Conservation (phyloP, 1,284 basidiomycete species). For the Tetrapyrgos nigripes region DNA sequence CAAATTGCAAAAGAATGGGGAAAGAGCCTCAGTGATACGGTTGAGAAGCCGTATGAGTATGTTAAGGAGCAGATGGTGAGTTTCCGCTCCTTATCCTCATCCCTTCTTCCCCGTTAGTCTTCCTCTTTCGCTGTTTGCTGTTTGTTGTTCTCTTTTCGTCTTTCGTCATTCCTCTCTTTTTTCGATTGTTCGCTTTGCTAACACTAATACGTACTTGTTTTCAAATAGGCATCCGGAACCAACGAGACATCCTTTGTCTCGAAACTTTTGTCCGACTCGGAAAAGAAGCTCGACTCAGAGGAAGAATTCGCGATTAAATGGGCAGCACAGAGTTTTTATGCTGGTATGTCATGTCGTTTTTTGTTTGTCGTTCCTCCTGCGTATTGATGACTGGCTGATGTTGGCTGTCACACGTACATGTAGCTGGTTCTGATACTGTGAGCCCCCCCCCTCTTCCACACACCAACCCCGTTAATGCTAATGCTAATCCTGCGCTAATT, state of each 20-base stretch:
- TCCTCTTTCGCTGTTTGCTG: background rate
- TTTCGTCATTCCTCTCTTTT: background rate
- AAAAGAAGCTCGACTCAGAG: slow-evolving; percentile 3
- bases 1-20: slow-evolving; percentile 16
- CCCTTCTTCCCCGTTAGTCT: background rate
- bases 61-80: slow-evolving; percentile 23
- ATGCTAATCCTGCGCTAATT: background rate
- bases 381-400: background rate
- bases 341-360: slow-evolving; percentile 14
- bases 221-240: slow-evolving; percentile 18
- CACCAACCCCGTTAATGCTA: no score
- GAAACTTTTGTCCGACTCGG: slow-evolving; percentile 10
- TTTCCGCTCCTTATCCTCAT: background rate
- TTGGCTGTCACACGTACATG: slow-evolving; percentile 9
- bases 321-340: slow-evolving; percentile 21
- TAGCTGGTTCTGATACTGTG: slow-evolving; percentile 59
- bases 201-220: background rate
- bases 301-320: slow-evolving; percentile 25
- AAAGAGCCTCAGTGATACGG: slow-evolving; percentile 12
- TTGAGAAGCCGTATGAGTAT: slow-evolving; percentile 17
- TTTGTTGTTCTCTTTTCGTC: no score
- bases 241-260: slow-evolving; percentile 20
- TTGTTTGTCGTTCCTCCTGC: background rate
- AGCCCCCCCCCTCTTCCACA: slow-evolving; percentile 16
- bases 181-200: slow-evolving; percentile 1